These are phyloP conservation scores for Botrytis paeoniae DNA, from an alignment of 2,329 filamentous ascomycete species.

Conservation along the genomic window DNA sequence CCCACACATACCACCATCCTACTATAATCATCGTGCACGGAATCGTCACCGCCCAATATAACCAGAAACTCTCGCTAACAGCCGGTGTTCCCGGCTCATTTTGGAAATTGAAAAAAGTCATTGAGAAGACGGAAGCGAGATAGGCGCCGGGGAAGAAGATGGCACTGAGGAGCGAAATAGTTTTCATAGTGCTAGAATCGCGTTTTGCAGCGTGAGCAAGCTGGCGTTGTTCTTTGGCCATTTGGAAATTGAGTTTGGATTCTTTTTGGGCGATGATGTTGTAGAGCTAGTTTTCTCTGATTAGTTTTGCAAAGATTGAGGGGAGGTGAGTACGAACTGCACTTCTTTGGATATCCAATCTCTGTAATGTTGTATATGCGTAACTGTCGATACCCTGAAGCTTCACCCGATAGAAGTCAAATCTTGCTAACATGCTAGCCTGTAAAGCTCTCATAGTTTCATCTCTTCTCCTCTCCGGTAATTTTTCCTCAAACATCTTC, in stretches of 20 bases:
- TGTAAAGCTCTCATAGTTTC: slow-evolving; percentile 46
- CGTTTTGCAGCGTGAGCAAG: slow-evolving; percentile 42
- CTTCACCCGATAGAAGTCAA: slow-evolving; percentile 61
- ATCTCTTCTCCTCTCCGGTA: slow-evolving; percentile 21
- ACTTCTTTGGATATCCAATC: slow-evolving; percentile 59
- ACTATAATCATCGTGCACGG: slow-evolving; percentile 57
- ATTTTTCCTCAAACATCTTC: slow-evolving; percentile 31
- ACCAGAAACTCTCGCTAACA: slow-evolving; percentile 54
- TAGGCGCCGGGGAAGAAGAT: slow-evolving; percentile 62
- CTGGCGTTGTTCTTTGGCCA: slow-evolving; percentile 43
- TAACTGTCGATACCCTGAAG: slow-evolving; percentile 61
- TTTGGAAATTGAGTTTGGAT: slow-evolving; percentile 61
- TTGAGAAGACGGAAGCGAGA: slow-evolving; percentile 61
- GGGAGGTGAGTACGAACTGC: slow-evolving; percentile 46
- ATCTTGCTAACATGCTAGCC: slow-evolving; percentile 49
- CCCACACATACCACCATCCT: slow-evolving; percentile 50
- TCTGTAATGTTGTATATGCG: slow-evolving; percentile 58
- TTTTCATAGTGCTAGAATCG: slow-evolving; percentile 58
- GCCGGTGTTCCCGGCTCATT: slow-evolving; percentile 1
- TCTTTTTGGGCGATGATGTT: slow-evolving; percentile 66
- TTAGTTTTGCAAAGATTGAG: neutral
- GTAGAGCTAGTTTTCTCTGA: slow-evolving; percentile 48
- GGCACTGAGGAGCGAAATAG: slow-evolving; percentile 60
- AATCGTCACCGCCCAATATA: slow-evolving; percentile 61
- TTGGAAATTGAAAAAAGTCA: slow-evolving; percentile 65